phyloP scores from a whole-genome alignment of 305 asterid genomes.

The Rubia balearica region DNA sequence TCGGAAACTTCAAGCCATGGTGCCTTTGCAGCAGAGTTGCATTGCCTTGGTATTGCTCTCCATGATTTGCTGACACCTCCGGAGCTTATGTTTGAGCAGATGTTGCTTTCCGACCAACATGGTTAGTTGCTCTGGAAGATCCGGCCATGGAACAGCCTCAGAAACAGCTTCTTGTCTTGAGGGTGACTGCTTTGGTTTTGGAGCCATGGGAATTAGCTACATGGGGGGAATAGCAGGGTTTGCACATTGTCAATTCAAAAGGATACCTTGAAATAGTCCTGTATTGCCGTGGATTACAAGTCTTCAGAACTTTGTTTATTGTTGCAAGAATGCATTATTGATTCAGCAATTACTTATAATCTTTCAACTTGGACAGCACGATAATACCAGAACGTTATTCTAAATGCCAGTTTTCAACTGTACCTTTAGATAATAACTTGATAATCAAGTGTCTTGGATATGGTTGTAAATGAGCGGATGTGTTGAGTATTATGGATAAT shows the following conservation, averaged over 20 bases:
- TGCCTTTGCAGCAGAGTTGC: slow-evolving; percentile 12
- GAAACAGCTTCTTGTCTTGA: slow-evolving; percentile 5
- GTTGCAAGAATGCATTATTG: background rate
- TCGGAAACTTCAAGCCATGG: background rate
- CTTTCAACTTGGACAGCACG: too few relatives aligned
- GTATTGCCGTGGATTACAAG: background rate
- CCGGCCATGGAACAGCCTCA: slow-evolving; percentile 27
- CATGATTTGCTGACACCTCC: slow-evolving; percentile 33
- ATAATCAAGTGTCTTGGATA: too few relatives aligned
- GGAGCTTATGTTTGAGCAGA: slow-evolving; percentile 22
- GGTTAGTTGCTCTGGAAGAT: slow-evolving; percentile 31
- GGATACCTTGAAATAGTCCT: background rate
- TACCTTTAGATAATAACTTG: too few relatives aligned
- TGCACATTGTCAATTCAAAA: background rate
- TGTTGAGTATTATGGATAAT: too few relatives aligned
- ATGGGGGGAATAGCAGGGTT: background rate
- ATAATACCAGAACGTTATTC: too few relatives aligned
- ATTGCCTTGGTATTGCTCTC: slow-evolving; percentile 19
- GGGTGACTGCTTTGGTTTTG: slow-evolving; percentile 10
- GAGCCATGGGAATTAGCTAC: slow-evolving; percentile 15
- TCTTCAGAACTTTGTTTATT: background rate
- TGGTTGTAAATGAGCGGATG: too few relatives aligned
- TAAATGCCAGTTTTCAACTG: too few relatives aligned
- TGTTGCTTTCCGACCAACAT: slow-evolving; percentile 17
- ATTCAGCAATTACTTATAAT: too few relatives aligned